These are phyloP conservation scores for Microdochium paspali DNA, from an alignment of 2,329 filamentous ascomycete species.

Conservation along the genomic window DNA sequence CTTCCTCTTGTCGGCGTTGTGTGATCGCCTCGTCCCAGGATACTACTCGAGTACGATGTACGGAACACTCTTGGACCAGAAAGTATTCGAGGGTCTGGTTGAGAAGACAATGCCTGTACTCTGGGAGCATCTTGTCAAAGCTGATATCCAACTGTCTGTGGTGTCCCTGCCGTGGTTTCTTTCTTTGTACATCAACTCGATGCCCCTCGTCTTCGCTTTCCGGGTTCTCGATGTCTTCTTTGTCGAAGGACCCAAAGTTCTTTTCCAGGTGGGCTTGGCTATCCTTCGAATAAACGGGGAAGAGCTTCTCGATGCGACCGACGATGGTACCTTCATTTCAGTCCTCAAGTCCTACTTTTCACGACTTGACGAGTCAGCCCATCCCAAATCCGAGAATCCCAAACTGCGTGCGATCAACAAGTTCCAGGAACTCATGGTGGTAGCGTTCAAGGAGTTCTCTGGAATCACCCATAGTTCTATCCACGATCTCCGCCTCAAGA, in stretches of 20 bases:
- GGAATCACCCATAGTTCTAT: conserved; percentile 91
- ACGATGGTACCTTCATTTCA: conserved; percentile 95
- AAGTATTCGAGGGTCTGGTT: conserved; percentile 95
- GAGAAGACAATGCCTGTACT: conserved; percentile 98
- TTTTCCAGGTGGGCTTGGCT: conserved; percentile 95
- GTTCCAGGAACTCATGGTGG: conserved; percentile 98
- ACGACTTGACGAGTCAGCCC: conserved; percentile 86
- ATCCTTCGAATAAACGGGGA: conserved; percentile 96
- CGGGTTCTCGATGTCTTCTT: conserved; percentile 97
- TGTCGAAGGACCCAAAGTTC: conserved; percentile 90
- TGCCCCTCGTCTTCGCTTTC: conserved; percentile 97
- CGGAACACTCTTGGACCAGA: conserved; percentile 89
- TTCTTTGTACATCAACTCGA: conserved; percentile 97
- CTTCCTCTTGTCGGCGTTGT: conserved; percentile 83
- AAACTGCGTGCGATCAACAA: conserved; percentile 89
- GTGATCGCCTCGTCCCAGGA: conserved; percentile 84
- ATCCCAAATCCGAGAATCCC: conserved; percentile 89
- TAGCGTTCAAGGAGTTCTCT: conserved; percentile 96
- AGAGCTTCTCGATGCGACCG: conserved; percentile 82
- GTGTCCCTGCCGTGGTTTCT: conserved; percentile 97
- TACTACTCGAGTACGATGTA: conserved; percentile 99
- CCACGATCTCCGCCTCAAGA: conserved; percentile 77
- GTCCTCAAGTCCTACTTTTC: conserved; percentile 93
- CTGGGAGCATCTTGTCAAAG: conserved; percentile 96
- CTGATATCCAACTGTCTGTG: conserved; percentile 92